phyloP scores from a whole-genome alignment of 2,329 filamentous ascomycete species.

The Aspergillus niger region DNA sequence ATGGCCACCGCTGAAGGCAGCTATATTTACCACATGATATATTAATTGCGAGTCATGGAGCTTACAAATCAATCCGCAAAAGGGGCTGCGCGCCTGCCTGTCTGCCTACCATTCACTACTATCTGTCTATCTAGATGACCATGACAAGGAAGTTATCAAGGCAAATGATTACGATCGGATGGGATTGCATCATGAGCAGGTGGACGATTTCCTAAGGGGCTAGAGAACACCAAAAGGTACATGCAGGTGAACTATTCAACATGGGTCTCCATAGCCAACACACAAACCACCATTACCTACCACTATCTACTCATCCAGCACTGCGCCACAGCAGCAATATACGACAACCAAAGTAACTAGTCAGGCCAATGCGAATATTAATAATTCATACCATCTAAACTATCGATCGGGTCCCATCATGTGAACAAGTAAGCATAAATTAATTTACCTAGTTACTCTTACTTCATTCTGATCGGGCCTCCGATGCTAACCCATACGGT shows the following conservation, averaged over 20 bases:
- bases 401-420: not conserved
- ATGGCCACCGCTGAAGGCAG: constrained; percentile 3
- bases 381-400: not conserved
- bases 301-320: not conserved
- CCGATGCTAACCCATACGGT: not conserved
- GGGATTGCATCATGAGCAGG: not conserved
- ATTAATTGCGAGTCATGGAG: constrained; percentile 2
- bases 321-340: not conserved
- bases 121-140: not conserved
- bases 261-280: no score
- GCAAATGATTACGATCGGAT: not conserved
- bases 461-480: not conserved
- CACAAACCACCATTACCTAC: not conserved
- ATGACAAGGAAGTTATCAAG: not conserved
- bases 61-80: constrained; percentile 3
- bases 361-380: not conserved
- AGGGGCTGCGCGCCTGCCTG: not conserved
- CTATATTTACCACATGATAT: constrained; percentile 1
- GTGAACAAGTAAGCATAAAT: constrained; percentile 1
- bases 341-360: not conserved
- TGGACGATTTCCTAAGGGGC: not conserved
- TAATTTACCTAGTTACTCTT: not conserved
- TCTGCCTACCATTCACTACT: not conserved
- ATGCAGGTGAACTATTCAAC: no score
- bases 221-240: not conserved